Percentiles rank a stretch among this genome's conserved stretches.
These are phyloP conservation scores for Diaporthe ilicicola DNA, from an alignment of 2,329 filamentous ascomycete genomes.

Conservation along the genomic window DNA sequence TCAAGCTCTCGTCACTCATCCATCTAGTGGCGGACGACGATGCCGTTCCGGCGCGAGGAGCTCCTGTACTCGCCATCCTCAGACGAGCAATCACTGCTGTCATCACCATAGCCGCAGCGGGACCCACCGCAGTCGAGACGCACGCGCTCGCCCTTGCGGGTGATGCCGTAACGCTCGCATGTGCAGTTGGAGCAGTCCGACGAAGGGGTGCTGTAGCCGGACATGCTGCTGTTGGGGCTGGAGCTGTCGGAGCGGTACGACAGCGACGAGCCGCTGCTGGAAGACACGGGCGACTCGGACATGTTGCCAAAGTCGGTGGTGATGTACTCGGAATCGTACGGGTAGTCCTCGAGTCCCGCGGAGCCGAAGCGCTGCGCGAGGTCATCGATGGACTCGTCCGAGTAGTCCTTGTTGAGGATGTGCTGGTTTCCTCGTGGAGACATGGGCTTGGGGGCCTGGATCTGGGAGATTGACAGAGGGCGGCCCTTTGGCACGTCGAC, in stretches of 20 bases:
- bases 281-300: constrained; percentile 62
- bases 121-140: constrained; percentile 94
- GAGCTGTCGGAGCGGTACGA: constrained; percentile 79
- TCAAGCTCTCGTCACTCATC: constrained; percentile 35
- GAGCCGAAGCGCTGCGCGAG: constrained; percentile 78
- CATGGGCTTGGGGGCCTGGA: constrained; percentile 89
- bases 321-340: constrained; percentile 60
- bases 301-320: constrained; percentile 60
- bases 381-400: constrained; percentile 77
- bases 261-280: constrained; percentile 68
- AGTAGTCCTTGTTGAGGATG: constrained; percentile 85
- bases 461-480: constrained; percentile 86
- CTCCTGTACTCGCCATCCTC: constrained; percentile 69
- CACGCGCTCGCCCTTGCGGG: constrained; percentile 89
- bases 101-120: constrained; percentile 83
- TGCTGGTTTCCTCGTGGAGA: constrained; percentile 87
- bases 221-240: constrained; percentile 75
- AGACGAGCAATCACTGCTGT: constrained; percentile 74
- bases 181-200: constrained; percentile 84
- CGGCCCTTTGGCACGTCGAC: constrained; percentile 86
- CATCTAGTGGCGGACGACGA: constrained; percentile 58
- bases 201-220: constrained; percentile 80
- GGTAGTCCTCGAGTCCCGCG: constrained; percentile 65
- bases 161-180: constrained; percentile 97
- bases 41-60: constrained; percentile 69